These are phyloP conservation scores for Angophora floribunda DNA, from an alignment of 345 rosid genomes.

Conservation along the genomic window DNA sequence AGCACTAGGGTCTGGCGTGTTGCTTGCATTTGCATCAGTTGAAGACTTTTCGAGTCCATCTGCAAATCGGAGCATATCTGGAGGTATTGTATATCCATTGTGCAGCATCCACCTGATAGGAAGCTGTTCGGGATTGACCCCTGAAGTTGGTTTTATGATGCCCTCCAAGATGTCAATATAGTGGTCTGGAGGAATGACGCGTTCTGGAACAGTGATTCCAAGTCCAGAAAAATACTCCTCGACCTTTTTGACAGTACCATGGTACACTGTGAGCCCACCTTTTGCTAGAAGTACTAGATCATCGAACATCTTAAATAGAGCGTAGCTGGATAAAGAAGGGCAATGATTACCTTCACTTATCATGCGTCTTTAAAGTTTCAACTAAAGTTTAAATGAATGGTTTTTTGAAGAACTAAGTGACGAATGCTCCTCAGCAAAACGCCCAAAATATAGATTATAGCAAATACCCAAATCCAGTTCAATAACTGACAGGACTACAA, in stretches of 20 bases:
- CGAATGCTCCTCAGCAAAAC: neutral
- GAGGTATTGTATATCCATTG: constrained; percentile 69
- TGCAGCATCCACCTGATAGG: constrained; percentile 91
- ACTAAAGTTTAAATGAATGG: neutral
- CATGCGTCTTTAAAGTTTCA: neutral
- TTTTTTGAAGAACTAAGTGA: neutral
- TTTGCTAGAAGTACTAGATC: constrained; percentile 83
- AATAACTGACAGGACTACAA: neutral
- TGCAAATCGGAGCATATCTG: constrained; percentile 57
- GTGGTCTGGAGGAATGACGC: constrained; percentile 87
- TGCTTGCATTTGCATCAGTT: neutral
- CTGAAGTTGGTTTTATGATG: constrained; percentile 41
- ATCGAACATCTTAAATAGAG: constrained; percentile 87
- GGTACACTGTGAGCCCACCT: constrained; percentile 81
- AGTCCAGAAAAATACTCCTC: constrained; percentile 76
- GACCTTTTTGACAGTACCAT: constrained; percentile 65
- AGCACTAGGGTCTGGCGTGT: constrained; percentile 9
- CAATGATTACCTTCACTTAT: neutral
- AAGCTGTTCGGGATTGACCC: constrained; percentile 53
- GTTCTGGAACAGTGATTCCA: constrained; percentile 71
- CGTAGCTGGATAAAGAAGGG: constrained; percentile 37
- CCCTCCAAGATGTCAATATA: constrained; percentile 83
- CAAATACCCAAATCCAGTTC: neutral
- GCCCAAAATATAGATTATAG: neutral
- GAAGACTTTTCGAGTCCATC: constrained; percentile 34